A percentile compares a stretch with the other conserved stretches of the same genome.
Evolutionary conservation across 2,329 filamentous ascomycete species (phyloP).

Genomic region (Ilyonectria mors-panacis): DNA sequence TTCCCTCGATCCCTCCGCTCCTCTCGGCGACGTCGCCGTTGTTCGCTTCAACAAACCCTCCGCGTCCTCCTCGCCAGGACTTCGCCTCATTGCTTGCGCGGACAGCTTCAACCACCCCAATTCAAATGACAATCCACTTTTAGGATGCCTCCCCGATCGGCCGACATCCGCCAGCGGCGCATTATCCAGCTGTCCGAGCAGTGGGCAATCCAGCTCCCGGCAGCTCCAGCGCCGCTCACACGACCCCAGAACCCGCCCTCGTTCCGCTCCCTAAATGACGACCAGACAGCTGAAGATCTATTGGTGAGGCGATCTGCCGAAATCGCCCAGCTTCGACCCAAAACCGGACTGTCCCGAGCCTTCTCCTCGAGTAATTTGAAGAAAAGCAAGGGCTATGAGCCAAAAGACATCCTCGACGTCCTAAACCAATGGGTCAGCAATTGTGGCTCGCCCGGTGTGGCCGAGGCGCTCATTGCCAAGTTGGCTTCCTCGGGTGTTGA

Average conservation of each 20-base stretch:
- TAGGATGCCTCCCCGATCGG: constrained; percentile 51
- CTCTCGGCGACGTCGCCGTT: not conserved
- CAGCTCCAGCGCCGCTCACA: constrained; percentile 56
- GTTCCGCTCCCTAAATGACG: constrained; percentile 64
- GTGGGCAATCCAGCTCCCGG: constrained; percentile 63
- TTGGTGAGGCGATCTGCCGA: constrained; percentile 62
- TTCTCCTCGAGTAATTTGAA: constrained; percentile 57
- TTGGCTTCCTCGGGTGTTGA: constrained; percentile 66
- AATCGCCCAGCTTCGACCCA: constrained; percentile 54
- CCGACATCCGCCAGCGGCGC: constrained; percentile 60
- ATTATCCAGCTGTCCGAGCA: constrained; percentile 66
- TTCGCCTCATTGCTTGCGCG: not conserved
- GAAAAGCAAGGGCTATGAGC: constrained; percentile 67
- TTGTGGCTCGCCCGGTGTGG: constrained; percentile 67
- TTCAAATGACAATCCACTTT: constrained; percentile 33
- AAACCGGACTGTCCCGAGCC: constrained; percentile 57
- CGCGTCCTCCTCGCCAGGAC: constrained; percentile 1
- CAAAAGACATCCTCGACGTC: constrained; percentile 67
- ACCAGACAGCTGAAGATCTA: constrained; percentile 68
- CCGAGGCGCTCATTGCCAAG: constrained; percentile 68
- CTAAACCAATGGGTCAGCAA: constrained; percentile 65
- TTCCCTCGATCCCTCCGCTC: not conserved
- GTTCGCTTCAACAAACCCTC: not conserved
- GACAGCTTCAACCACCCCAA: not conserved
- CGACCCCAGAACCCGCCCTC: constrained; percentile 60